Evolutionary conservation across 1,284 basidiomycete species (phyloP).

Genomic region (Leucoagaricus sp.): DNA sequence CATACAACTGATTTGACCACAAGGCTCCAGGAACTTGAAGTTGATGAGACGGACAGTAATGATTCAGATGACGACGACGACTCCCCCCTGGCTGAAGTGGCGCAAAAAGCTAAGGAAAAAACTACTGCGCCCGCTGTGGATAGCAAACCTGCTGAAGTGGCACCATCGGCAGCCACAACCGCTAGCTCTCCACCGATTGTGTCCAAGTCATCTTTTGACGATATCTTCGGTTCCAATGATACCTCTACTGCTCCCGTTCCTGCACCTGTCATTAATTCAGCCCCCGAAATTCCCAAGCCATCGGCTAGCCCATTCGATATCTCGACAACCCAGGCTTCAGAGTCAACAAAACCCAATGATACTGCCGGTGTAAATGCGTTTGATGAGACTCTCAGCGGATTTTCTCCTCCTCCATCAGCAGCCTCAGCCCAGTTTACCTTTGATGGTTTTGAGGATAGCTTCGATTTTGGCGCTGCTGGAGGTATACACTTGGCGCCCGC

Average conservation of each 20-base stretch:
- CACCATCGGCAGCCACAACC: slow-evolving; percentile 25
- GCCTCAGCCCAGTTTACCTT: slow-evolving; percentile 56
- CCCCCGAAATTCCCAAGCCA: slow-evolving; percentile 8
- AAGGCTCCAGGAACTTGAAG: slow-evolving; percentile 64
- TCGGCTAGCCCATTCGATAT: slow-evolving; percentile 18
- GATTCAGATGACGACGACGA: slow-evolving; percentile 58
- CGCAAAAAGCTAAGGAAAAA: slow-evolving; percentile 19
- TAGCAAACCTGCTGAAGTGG: slow-evolving; percentile 20
- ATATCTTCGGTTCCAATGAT: slow-evolving; percentile 57
- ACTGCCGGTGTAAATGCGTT: slow-evolving; percentile 66
- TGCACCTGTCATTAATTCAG: neutral
- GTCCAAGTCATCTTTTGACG: slow-evolving; percentile 48
- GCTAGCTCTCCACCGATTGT: slow-evolving; percentile 23
- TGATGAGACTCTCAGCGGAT: slow-evolving; percentile 66
- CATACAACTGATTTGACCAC: slow-evolving; percentile 52
- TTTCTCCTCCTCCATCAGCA: slow-evolving; percentile 40
- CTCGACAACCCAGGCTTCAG: slow-evolving; percentile 21
- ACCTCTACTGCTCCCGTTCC: slow-evolving; percentile 21
- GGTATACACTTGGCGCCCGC: slow-evolving; percentile 5
- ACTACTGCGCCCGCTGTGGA: slow-evolving; percentile 18
- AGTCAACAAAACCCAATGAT: slow-evolving; percentile 20
- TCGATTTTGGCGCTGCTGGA: slow-evolving; percentile 68
- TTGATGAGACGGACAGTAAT: slow-evolving; percentile 64
- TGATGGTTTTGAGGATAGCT: slow-evolving; percentile 85
- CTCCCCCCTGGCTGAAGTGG: slow-evolving; percentile 41